A percentile compares a stretch with the other conserved stretches of the same genome.
phyloP scores from a whole-genome alignment of 2,329 filamentous ascomycete species.

The Aspergillus pseudotamarii region DNA sequence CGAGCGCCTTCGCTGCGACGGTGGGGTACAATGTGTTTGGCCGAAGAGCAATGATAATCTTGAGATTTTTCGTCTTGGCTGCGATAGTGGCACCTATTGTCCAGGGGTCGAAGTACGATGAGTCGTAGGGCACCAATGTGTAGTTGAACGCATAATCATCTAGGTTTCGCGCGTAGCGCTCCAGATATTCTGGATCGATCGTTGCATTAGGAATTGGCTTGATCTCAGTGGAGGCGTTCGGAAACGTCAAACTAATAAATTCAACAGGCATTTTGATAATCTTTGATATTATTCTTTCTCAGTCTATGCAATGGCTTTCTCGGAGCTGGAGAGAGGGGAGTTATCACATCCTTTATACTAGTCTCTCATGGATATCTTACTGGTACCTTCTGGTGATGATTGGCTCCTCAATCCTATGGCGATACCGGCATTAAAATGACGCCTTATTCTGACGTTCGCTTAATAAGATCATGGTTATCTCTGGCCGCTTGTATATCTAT shows the following conservation, averaged over 20 bases:
- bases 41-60: constrained; percentile 63
- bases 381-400: not conserved
- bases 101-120: constrained; percentile 59
- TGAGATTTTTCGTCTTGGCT: constrained; percentile 60
- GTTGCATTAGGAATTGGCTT: constrained; percentile 54
- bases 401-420: not conserved
- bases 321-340: not conserved
- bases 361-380: too few species aligned
- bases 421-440: not conserved
- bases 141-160: constrained; percentile 66
- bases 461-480: not conserved
- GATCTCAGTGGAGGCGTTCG: constrained; percentile 61
- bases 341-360: not conserved
- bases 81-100: constrained; percentile 63
- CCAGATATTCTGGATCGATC: constrained; percentile 59
- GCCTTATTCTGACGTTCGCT: not conserved
- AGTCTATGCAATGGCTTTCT: too few species aligned
- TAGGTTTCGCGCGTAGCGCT: constrained; percentile 59
- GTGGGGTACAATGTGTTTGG: constrained; percentile 66
- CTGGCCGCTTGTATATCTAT: not conserved
- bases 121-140: constrained; percentile 63
- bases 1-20: constrained; percentile 63
- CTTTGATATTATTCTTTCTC: too few species aligned
- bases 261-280: constrained; percentile 43
- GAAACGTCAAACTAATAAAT: constrained; percentile 62